These are phyloP conservation scores for Debaryomyces psychrophilus DNA, from an alignment of 1,139 yeast genomes.

Conservation along the genomic window DNA sequence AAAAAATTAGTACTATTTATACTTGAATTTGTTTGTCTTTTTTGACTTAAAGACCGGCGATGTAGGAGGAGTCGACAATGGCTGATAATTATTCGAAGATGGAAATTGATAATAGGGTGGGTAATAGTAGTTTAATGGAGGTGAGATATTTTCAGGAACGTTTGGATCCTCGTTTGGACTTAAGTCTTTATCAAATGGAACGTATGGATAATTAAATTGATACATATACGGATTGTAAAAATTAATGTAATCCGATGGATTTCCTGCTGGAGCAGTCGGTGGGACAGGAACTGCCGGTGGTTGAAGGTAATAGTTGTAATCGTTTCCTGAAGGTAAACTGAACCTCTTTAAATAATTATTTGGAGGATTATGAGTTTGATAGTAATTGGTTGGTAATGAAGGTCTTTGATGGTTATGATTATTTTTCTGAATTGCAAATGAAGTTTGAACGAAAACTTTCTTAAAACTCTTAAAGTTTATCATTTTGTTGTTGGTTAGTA, in stretches of 20 bases:
- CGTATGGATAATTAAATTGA: slow-evolving; percentile 5
- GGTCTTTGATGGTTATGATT: slow-evolving; percentile 13
- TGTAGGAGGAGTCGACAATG: slow-evolving; percentile 30
- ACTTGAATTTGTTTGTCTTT: slow-evolving; percentile 4
- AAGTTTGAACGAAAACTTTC: slow-evolving; percentile 38
- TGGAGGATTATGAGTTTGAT: slow-evolving; percentile 9
- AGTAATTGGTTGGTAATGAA: slow-evolving; percentile 13
- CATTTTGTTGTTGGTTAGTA: slow-evolving; percentile 39
- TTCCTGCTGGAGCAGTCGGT: slow-evolving; percentile 11
- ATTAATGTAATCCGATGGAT: slow-evolving; percentile 11
- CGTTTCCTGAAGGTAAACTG: slow-evolving; percentile 15
- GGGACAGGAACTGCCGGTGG: slow-evolving; percentile 13
- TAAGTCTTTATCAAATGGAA: slow-evolving; percentile 6
- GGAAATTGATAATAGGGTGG: slow-evolving; percentile 13
- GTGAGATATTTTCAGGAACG: slow-evolving; percentile 5
- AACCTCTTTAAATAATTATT: slow-evolving; percentile 14
- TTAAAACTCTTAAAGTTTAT: slow-evolving; percentile 24
- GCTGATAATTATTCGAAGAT: slow-evolving; percentile 6
- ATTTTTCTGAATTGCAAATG: slow-evolving; percentile 44
- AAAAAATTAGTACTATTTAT: neutral
- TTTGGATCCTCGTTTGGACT: slow-evolving; percentile 1
- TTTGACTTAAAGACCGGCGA: slow-evolving; percentile 7
- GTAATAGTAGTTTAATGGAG: slow-evolving; percentile 11
- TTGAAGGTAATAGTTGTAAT: slow-evolving; percentile 10
- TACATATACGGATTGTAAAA: slow-evolving; percentile 16